Base-by-base conservation (phyloP, 345 rosid genomes). In the Salix udensis region DNA sequence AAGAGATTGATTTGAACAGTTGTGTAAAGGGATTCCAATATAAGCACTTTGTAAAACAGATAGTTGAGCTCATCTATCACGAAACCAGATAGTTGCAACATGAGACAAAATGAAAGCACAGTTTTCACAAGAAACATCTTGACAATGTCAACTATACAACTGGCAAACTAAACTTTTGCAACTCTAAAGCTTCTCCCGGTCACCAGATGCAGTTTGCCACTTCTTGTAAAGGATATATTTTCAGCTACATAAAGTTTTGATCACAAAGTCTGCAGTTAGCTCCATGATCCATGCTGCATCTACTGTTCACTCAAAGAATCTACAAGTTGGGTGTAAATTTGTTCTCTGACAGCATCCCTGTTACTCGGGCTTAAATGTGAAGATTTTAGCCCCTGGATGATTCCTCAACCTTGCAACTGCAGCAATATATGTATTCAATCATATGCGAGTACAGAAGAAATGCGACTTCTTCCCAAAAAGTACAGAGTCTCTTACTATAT, bases 381-480 rank as follows among this genome's bases (percentile, higher is more conserved):
- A 83, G 44, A 90, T 65, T 37, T 75, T 79, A 44, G 91, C 94
- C 60, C 88, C 90, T 0, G 88, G 91, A 71, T 89, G 89, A 52
- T 86, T 85, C 86, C 79, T 92, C 79, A 92, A 36, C 82, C 90
- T 88, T 4, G 86, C 86, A 70, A 89, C 97, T 92, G 87, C 85
- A 77, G 16, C 77, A 73, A 30, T 60, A 48, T 44, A 73, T 1
- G 77, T 30, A 50, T 21, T 46, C 28, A 34, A 36, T 62, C 60
- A 72, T 18, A 58, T 19, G 6, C 18, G 4, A 9, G 21, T 12
- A 46, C 11, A 67, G 9, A 14, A 34, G 16, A 42, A 62, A 4
- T 18, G 40, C 31, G 65, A 48, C 13, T 3, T 4, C 16, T 21
- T 23, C 55, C 18, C 0, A 28, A 28, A 36, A 28, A 30, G 11